These are phyloP conservation scores for Eucalyptus rudis DNA, from an alignment of 345 rosid species.

Conservation along the genomic window DNA sequence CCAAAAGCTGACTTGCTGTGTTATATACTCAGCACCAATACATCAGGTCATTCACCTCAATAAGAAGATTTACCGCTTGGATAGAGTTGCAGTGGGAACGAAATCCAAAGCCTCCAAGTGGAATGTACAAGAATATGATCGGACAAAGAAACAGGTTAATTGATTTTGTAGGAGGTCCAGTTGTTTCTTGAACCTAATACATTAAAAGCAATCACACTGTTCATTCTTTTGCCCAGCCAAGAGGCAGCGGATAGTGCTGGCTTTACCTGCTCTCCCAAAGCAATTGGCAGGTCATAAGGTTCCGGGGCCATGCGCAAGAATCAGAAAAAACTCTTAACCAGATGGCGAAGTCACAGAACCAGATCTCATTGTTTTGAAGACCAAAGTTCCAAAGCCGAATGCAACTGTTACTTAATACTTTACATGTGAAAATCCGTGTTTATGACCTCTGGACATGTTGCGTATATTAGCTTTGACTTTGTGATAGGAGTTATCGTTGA, in stretches of 20 bases:
- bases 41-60: neutral
- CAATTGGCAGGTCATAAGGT: neutral
- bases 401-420: neutral
- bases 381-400: neutral
- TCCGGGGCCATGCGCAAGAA: neutral
- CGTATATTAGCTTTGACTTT: neutral
- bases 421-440: neutral
- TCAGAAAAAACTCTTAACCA: neutral
- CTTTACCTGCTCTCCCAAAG: neutral
- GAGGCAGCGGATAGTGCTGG: neutral
- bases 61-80: neutral
- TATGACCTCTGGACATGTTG: neutral
- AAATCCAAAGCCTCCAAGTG: neutral
- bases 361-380: neutral
- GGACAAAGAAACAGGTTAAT: neutral
- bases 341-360: neutral
- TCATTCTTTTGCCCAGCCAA: neutral
- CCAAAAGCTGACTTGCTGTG: neutral
- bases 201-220: neutral
- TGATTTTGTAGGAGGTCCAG: neutral
- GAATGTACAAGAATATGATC: neutral
- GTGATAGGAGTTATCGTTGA: too few species aligned
- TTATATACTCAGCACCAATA: too few species aligned
- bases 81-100: neutral
- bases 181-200: neutral